These are phyloP conservation scores for Adenanthera pavonina DNA, from an alignment of 306 rosid genomes.

Conservation along the genomic window DNA sequence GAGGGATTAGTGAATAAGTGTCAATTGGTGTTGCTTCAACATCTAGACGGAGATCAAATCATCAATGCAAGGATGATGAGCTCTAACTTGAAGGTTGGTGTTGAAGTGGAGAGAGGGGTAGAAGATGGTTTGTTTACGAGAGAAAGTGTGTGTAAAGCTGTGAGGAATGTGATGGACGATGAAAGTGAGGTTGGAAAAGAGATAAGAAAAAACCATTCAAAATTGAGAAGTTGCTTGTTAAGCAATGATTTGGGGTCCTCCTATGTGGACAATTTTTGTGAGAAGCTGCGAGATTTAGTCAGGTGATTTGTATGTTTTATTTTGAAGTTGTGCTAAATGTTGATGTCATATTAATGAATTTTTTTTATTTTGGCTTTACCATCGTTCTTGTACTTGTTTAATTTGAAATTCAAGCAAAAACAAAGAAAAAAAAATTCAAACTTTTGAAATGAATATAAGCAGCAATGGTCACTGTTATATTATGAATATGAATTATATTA, in stretches of 20 bases:
- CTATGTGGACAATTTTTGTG: constrained; percentile 40
- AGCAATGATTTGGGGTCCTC: constrained; percentile 10
- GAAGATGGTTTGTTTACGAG: constrained; percentile 56
- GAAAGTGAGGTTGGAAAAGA: constrained; percentile 48
- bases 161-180: constrained; percentile 53
- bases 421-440: too few relatives aligned
- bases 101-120: constrained; percentile 58
- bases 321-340: too few relatives aligned
- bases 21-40: constrained; percentile 54
- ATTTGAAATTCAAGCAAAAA: too few relatives aligned
- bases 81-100: constrained; percentile 37
- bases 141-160: constrained; percentile 56
- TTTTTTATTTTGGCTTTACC: too few relatives aligned
- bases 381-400: too few relatives aligned
- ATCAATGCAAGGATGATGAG: constrained; percentile 52
- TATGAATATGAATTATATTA: too few relatives aligned
- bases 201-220: constrained; percentile 44
- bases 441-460: too few relatives aligned
- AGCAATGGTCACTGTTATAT: too few relatives aligned
- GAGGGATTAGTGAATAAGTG: constrained; percentile 57
- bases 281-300: constrained; percentile 29
- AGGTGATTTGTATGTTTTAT: too few relatives aligned
- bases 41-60: constrained; percentile 40
- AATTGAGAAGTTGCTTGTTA: constrained; percentile 41
- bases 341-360: too few relatives aligned